Percentiles rank a stretch among this genome's conserved stretches.
phyloP scores from a whole-genome alignment of 148 eudicot species.

The Vaccinium vitisidaea region DNA sequence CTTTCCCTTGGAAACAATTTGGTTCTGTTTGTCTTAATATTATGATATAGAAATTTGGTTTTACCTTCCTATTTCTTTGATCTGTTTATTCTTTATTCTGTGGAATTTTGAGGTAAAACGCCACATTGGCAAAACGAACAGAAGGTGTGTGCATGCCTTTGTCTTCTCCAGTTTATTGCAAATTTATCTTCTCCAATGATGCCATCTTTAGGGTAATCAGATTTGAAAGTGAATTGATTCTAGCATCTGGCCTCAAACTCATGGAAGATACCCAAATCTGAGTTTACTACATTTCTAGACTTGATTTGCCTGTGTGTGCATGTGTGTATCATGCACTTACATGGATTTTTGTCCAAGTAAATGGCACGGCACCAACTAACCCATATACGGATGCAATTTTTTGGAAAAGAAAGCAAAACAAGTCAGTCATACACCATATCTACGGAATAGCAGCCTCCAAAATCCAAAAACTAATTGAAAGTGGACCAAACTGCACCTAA shows the following conservation, averaged over 20 bases:
- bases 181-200: not conserved
- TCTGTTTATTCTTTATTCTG: not conserved
- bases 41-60: not conserved
- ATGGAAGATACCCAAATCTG: not conserved
- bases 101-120: not conserved
- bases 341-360: not conserved
- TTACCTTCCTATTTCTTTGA: not conserved
- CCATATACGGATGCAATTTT: not conserved
- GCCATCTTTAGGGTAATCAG: not conserved
- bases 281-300: not conserved
- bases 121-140: not conserved
- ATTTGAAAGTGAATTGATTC: not conserved
- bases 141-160: not conserved
- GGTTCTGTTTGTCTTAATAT: not conserved
- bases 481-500: not conserved
- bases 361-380: not conserved
- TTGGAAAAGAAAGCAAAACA: not conserved
- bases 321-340: not conserved
- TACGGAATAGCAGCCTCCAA: not conserved
- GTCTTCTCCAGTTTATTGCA: not conserved
- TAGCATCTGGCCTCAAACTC: not conserved
- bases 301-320: not conserved
- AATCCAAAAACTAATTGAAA: not conserved
- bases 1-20: not conserved
- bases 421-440: not conserved